Conservation (phyloP, 1,284 basidiomycete species). For the Volvariella surrecta region DNA sequence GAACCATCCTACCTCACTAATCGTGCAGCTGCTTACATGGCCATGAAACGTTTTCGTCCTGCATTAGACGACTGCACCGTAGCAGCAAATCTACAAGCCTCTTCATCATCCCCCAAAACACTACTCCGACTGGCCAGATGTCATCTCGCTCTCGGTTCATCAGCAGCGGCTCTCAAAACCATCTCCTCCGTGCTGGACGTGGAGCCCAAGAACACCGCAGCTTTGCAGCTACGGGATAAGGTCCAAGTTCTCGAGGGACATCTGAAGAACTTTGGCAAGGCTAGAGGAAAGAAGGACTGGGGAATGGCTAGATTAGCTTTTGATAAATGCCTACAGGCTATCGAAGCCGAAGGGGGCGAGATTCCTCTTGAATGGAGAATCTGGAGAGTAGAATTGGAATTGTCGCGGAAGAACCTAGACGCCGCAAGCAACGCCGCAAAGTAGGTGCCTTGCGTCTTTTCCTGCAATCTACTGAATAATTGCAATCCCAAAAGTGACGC, state of each 20-base stretch:
- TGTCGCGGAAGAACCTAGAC: conserved; percentile 64
- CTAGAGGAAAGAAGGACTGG: conserved; percentile 58
- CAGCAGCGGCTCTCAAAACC: conserved; percentile 55
- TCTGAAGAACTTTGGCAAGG: conserved; percentile 51
- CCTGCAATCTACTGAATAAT: conserved; percentile 4
- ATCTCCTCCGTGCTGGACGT: conserved; percentile 45
- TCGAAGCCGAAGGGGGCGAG: conserved; percentile 67
- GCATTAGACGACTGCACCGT: conserved; percentile 77
- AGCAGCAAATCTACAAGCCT: conserved; percentile 58
- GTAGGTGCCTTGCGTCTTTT: conserved; percentile 31
- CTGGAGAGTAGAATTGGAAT: conserved; percentile 73
- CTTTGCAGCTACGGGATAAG: conserved; percentile 51
- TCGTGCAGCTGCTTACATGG: conserved; percentile 82
- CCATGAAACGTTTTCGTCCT: conserved; percentile 63
- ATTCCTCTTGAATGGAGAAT: conserved; percentile 69
- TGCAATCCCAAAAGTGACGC: conserved; percentile 46
- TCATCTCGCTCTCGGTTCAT: conserved; percentile 67
- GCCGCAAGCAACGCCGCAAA: conserved; percentile 63
- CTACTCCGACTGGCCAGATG: conserved; percentile 74
- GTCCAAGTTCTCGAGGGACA: conserved; percentile 56
- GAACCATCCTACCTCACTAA: conserved; percentile 80
- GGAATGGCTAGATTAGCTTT: conserved; percentile 61
- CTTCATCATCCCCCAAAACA: conserved; percentile 52
- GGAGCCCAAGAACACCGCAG: conserved; percentile 48
- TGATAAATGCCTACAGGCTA: conserved; percentile 62